These are phyloP conservation scores for Kentomonas sorsogonicus DNA, from an alignment of 208 protist genomes.

Conservation along the genomic window DNA sequence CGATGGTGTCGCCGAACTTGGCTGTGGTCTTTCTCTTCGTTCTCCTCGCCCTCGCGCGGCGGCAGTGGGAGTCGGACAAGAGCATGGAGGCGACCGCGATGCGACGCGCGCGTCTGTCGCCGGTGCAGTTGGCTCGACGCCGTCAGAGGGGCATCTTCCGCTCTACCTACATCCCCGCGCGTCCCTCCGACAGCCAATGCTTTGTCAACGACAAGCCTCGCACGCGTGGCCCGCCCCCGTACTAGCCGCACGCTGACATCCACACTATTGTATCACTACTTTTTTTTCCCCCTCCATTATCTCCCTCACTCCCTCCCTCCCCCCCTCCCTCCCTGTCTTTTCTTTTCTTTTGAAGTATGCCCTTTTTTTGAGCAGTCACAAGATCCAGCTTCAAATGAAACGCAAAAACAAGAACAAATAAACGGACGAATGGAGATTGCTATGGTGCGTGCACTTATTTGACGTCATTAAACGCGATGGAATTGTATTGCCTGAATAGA, in stretches of 20 bases:
- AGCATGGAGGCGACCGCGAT: conserved; percentile 56
- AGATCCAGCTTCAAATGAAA: not conserved
- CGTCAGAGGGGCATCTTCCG: conserved; percentile 59
- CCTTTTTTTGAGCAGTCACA: conserved; percentile 1
- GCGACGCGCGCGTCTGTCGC: conserved; percentile 62
- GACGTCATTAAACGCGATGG: too few species aligned
- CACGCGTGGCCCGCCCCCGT: conserved; percentile 35
- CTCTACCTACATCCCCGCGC: conserved; percentile 68
- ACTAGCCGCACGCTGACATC: too few species aligned
- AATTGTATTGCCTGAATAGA: too few species aligned
- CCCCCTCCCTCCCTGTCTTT: conserved; percentile 3
- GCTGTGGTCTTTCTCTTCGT: conserved; percentile 65
- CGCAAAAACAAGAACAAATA: not conserved
- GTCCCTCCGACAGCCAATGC: conserved; percentile 54
- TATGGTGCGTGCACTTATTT: too few species aligned
- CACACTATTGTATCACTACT: conserved; percentile 3
- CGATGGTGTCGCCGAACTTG: conserved; percentile 79
- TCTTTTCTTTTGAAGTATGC: not conserved
- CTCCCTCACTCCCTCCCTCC: not conserved
- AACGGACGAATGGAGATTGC: not conserved
- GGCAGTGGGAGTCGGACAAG: conserved; percentile 57
- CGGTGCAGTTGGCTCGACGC: conserved; percentile 63
- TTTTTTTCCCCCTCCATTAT: not conserved
- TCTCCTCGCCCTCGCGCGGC: conserved; percentile 45
- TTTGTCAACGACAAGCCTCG: conserved; percentile 42